A percentile compares a stretch with the other conserved stretches of the same genome.
phyloP scores from a whole-genome alignment of 2,329 filamentous ascomycete species.

The Microdochium paspali region DNA sequence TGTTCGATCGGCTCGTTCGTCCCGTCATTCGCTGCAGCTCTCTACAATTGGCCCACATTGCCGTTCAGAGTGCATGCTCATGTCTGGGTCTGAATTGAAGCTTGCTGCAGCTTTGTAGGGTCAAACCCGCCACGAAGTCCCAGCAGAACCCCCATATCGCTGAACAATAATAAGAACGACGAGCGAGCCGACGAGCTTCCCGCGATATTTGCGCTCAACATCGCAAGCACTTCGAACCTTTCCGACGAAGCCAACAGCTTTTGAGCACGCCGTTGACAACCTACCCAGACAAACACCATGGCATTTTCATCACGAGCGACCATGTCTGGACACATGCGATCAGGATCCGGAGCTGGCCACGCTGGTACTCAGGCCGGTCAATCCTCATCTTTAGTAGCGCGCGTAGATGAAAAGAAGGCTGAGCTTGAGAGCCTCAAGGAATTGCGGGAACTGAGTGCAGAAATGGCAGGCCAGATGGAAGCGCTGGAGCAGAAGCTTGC shows the following conservation, averaged over 20 bases:
- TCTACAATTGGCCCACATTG: neutral
- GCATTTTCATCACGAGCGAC: conserved; percentile 42
- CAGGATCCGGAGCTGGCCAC: conserved; percentile 39
- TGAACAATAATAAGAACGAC: too few relatives aligned
- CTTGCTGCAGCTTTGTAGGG: neutral
- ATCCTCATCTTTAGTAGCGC: conserved; percentile 60
- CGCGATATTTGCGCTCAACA: too few relatives aligned
- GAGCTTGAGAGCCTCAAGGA: conserved; percentile 74
- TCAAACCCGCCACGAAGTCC: too few relatives aligned
- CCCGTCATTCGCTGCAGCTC: too few relatives aligned
- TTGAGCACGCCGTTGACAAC: neutral
- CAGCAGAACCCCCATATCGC: too few relatives aligned
- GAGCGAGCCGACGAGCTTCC: too few relatives aligned
- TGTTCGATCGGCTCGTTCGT: too few relatives aligned
- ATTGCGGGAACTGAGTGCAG: conserved; percentile 68
- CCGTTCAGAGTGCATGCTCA: neutral
- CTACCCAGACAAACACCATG: conserved; percentile 26
- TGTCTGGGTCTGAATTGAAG: neutral
- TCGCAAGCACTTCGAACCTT: too few relatives aligned
- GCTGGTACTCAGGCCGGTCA: conserved; percentile 41
- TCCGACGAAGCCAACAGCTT: too few relatives aligned
- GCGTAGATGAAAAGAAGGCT: conserved; percentile 78
- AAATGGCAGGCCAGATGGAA: conserved; percentile 74
- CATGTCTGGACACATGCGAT: conserved; percentile 58
- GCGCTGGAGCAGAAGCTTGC: conserved; percentile 67